Evolutionary conservation across 371 early-diverging fungal species (phyloP), one percentile per base, ranked within the genome.

Genomic region (Apophysomyces trapeziformis): DNA sequence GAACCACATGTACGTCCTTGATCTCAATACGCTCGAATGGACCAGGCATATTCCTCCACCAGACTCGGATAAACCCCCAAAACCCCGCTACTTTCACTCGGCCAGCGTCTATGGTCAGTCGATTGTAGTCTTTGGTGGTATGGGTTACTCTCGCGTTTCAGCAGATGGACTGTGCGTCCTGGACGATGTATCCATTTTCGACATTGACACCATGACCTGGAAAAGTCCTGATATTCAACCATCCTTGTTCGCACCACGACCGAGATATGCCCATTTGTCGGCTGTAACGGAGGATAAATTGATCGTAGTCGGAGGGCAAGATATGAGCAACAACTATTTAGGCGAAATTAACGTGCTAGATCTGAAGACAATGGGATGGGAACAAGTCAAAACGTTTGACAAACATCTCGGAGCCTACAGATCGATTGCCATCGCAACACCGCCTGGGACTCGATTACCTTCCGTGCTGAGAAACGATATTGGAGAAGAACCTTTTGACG

Each of bases 261-360:
- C 93, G n/a, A 77, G 94, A 32, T 94, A 93, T 74, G 94, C 94
- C 5, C 94, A 94, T 65, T 69, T 93, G n/a, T 83, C 91, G 50
- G 66, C 86, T 50, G 78, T 86, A 44, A 69, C 84, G 54, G 82
- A 76, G n/a, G 84, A 85, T 68, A 81, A 79, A 38, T 68, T 93
- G 47, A 75, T 92, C 5, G 75, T 93, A 0, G 78, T 94, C 39
- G 94, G 94, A 62, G 94, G 94, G n/a, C 94, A 94, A 74, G 93
- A 93, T 58, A 78, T 92, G 65, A 82, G 79, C 45, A 92, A 91
- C 68, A 85, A 83, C 59, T 94, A 94, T 71, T 77, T 93, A 13
- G 89, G 87, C 50, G 92, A 94, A 66, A 84, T 92, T 68, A 91
- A 92, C 61, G 88, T 92, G 3, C 78, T 91, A 13, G 89, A 94